Conservation (phyloP, 2,329 filamentous ascomycete species). For the Sphaerulina vaccinii region DNA sequence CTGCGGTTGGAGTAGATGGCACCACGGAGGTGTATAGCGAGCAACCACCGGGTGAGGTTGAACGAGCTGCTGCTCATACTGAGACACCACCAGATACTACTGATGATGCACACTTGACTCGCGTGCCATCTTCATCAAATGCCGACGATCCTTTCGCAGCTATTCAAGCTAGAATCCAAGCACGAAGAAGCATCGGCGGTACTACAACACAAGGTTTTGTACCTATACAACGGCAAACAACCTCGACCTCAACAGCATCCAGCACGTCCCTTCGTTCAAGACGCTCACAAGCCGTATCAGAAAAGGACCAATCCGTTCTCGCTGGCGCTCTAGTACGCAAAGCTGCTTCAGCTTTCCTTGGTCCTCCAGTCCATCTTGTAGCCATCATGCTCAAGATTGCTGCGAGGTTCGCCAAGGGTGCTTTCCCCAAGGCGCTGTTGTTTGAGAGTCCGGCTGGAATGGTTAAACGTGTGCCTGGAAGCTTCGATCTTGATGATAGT, state of each 20-base stretch:
- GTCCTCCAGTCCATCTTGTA: slow-evolving; percentile 77
- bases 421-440: slow-evolving; percentile 31
- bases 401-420: slow-evolving; percentile 63
- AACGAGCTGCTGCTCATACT: not conserved
- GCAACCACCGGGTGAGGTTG: slow-evolving; percentile 7
- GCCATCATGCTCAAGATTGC: slow-evolving; percentile 79
- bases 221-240: slow-evolving; percentile 40
- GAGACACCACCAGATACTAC: not conserved
- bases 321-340: slow-evolving; percentile 63
- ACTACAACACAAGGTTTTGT: slow-evolving; percentile 32
- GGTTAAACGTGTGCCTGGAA: slow-evolving; percentile 61
- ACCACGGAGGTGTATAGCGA: slow-evolving; percentile 6
- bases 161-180: slow-evolving; percentile 38
- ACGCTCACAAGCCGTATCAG: slow-evolving; percentile 1
- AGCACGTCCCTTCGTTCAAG: slow-evolving; percentile 22
- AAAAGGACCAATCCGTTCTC: slow-evolving; percentile 18
- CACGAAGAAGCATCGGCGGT: slow-evolving; percentile 36
- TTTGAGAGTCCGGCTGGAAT: slow-evolving; percentile 33
- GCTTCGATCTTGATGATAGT: slow-evolving; percentile 54
- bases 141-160: slow-evolving; percentile 33
- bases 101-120: not conserved
- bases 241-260: slow-evolving; percentile 39
- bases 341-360: slow-evolving; percentile 72
- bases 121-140: slow-evolving; percentile 1
- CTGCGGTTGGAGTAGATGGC: slow-evolving; percentile 2